A percentile compares a stretch with the other conserved stretches of the same genome.
Conservation (phyloP, 352 stramenopile species). For the Phytophthora chlamydospora region DNA sequence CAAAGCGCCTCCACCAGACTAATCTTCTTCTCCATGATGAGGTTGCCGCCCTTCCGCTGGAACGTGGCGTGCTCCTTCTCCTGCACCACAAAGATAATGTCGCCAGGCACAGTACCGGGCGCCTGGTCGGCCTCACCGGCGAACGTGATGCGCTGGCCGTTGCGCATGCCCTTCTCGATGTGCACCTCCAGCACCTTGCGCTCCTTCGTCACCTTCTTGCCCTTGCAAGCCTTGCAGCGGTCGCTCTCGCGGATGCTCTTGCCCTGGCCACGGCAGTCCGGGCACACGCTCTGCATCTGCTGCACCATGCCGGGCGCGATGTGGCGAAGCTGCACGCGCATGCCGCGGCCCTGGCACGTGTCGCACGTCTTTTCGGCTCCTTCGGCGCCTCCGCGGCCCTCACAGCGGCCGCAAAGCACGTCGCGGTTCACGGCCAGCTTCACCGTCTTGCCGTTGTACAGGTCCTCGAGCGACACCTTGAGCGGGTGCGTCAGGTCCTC, state of each 20-base stretch:
- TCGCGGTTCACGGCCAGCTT: slow-evolving; percentile 98
- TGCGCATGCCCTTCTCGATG: slow-evolving; percentile 98
- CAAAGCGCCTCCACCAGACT: slow-evolving; percentile 94
- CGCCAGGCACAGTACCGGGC: slow-evolving; percentile 86
- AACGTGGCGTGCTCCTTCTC: slow-evolving; percentile 97
- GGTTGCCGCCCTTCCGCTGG: slow-evolving; percentile 96
- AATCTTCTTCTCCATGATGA: slow-evolving; percentile 97
- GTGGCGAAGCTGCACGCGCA: slow-evolving; percentile 95
- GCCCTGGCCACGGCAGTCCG: slow-evolving; percentile 94
- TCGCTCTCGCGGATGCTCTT: slow-evolving; percentile 94
- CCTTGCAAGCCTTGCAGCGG: slow-evolving; percentile 93
- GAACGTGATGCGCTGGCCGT: slow-evolving; percentile 98
- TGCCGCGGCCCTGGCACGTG: slow-evolving; percentile 95
- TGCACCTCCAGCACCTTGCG: slow-evolving; percentile 98
- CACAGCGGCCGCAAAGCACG: slow-evolving; percentile 88
- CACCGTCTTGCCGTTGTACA: slow-evolving; percentile 99
- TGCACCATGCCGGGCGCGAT: slow-evolving; percentile 98
- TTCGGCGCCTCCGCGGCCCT: slow-evolving; percentile 91
- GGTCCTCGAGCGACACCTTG: slow-evolving; percentile 97
- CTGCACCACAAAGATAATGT: slow-evolving; percentile 99
- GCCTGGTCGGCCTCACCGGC: slow-evolving; percentile 96
- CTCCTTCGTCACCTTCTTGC: slow-evolving; percentile 96
- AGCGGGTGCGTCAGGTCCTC: slow-evolving; percentile 95
- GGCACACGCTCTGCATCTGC: slow-evolving; percentile 96
- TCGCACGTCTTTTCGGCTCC: slow-evolving; percentile 94